A percentile compares a stretch with the other conserved stretches of the same genome.
Conservation (phyloP, 2,329 filamentous ascomycete species). For the Graphiopsis chlorocephala region DNA sequence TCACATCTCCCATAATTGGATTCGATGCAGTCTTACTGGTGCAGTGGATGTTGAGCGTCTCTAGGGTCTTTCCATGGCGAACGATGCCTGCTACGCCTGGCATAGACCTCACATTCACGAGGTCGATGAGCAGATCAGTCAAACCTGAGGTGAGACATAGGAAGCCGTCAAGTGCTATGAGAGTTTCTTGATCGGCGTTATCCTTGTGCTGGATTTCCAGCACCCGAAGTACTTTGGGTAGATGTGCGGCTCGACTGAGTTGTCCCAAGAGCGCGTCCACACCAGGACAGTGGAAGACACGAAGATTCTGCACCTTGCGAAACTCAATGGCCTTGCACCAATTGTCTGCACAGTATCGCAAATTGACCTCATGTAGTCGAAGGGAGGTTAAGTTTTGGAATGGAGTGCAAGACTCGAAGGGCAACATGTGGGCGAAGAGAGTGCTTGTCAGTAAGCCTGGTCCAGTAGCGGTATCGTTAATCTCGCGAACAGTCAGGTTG, state of each 20-base stretch:
- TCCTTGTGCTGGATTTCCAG: conserved; percentile 49
- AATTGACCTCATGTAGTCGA: conserved; percentile 44
- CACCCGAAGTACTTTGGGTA: conserved; percentile 45
- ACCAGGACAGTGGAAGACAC: conserved; percentile 45
- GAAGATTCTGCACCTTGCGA: conserved; percentile 41
- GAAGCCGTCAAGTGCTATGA: conserved; percentile 48
- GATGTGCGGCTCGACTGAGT: conserved; percentile 43
- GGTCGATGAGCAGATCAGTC: conserved; percentile 44
- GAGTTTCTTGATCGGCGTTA: conserved; percentile 46
- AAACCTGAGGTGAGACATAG: conserved; percentile 47
- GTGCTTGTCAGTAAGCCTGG: conserved; percentile 47
- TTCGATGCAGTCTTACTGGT: conserved; percentile 20
- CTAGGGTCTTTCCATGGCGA: conserved; percentile 47
- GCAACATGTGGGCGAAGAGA: conserved; percentile 47
- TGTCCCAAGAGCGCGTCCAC: conserved; percentile 48
- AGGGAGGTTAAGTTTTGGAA: conserved; percentile 43
- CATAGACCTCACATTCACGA: conserved; percentile 41
- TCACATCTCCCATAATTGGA: background rate
- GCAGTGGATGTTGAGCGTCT: conserved; percentile 45
- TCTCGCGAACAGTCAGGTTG: conserved; percentile 35
- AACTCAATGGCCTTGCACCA: conserved; percentile 50
- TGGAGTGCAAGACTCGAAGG: conserved; percentile 47
- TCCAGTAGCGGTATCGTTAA: conserved; percentile 47
- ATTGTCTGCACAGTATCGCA: conserved; percentile 48
- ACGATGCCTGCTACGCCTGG: conserved; percentile 44